Evolutionary conservation across 176 grass and related monocot genomes (phyloP).

Genomic region (Oryza glumipatula): DNA sequence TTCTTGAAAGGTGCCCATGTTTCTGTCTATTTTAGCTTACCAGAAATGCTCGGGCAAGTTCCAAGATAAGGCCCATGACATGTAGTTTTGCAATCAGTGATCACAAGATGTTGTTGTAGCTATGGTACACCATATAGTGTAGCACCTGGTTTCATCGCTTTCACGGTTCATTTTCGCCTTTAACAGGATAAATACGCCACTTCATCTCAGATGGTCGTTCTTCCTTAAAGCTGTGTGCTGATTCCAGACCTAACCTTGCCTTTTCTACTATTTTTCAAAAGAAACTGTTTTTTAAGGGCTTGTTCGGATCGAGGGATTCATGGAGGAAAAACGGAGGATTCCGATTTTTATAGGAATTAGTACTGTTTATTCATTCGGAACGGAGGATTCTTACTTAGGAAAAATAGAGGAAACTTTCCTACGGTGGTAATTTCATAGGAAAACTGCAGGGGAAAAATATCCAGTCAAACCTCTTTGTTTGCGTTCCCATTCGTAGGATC

Average conservation of each 20-base stretch:
- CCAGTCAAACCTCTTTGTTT: too few relatives aligned
- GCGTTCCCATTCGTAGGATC: too few relatives aligned
- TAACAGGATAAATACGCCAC: neutral
- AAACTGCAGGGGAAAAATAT: too few relatives aligned
- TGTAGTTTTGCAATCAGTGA: neutral
- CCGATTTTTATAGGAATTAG: too few relatives aligned
- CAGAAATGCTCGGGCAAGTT: neutral
- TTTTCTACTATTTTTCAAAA: constrained; percentile 11
- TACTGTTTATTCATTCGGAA: too few relatives aligned
- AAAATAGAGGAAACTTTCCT: too few relatives aligned
- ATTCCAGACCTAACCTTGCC: neutral
- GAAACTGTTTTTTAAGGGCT: neutral
- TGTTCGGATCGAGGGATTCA: too few relatives aligned
- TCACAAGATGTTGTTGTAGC: neutral
- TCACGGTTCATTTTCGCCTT: neutral
- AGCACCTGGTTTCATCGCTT: constrained; percentile 16
- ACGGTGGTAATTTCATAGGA: too few relatives aligned
- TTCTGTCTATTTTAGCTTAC: neutral
- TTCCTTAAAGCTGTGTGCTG: neutral
- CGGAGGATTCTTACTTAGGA: too few relatives aligned
- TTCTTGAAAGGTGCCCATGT: neutral
- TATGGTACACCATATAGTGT: neutral
- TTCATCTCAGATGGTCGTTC: neutral
- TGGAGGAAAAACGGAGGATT: too few relatives aligned
- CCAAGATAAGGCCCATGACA: neutral